Evolutionary conservation across 164 flowering plant species (phyloP).

Genomic region (Amborella trichopoda): DNA sequence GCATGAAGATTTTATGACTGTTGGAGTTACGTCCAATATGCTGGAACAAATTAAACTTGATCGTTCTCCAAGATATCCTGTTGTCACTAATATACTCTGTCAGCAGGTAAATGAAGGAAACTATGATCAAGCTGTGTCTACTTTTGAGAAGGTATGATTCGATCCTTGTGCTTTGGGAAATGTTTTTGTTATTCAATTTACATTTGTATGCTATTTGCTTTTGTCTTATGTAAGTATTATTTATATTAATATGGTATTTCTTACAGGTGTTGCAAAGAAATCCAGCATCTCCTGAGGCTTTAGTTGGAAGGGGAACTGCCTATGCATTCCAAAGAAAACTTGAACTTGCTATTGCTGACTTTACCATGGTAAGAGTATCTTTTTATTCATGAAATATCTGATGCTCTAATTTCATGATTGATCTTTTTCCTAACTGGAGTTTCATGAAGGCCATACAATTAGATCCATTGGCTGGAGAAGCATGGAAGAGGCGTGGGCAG

Average conservation of each 20-base stretch:
- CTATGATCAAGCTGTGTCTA: conserved; percentile 66
- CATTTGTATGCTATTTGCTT: background rate
- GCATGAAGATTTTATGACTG: too few species aligned
- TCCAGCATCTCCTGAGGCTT: conserved; percentile 82
- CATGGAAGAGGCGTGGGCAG: conserved; percentile 98
- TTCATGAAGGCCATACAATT: conserved; percentile 55
- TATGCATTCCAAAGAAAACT: conserved; percentile 89
- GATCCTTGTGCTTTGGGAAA: background rate
- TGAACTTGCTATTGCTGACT: conserved; percentile 77
- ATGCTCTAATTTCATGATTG: background rate
- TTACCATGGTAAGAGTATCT: conserved; percentile 66
- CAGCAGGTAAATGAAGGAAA: conserved; percentile 92
- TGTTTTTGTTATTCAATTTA: background rate
- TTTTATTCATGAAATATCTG: background rate
- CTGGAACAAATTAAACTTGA: too few species aligned
- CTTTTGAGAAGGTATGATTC: conserved; percentile 91
- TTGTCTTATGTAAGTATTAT: background rate
- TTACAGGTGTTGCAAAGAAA: conserved; percentile 75
- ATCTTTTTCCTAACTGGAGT: conserved; percentile 1
- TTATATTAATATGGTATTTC: too few species aligned
- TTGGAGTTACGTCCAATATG: too few species aligned
- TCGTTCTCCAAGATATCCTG: too few species aligned
- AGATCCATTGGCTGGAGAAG: conserved; percentile 87
- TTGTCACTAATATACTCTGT: conserved; percentile 4
- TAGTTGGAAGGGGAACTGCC: conserved; percentile 97